Conservation (phyloP, 2,329 filamentous ascomycete genomes). For the Xylaria multiplex region DNA sequence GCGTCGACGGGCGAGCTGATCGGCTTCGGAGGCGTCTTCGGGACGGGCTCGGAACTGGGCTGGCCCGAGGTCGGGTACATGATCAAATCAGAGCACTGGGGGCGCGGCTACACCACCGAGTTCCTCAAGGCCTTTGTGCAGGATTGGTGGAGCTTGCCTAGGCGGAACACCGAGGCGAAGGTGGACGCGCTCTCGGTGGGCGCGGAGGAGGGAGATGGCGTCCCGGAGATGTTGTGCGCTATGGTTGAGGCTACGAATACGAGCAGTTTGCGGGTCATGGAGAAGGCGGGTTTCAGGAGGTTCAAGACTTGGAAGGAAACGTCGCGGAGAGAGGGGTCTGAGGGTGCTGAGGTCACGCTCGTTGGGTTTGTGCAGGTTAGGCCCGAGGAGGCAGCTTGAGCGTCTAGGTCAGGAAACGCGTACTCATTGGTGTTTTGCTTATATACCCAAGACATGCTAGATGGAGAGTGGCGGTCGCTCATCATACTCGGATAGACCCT, state of each 20-base stretch:
- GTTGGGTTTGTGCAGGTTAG: slow-evolving; percentile 21
- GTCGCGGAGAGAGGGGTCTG: slow-evolving; percentile 6
- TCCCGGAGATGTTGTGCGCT: slow-evolving; percentile 27
- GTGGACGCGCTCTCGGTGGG: slow-evolving; percentile 18
- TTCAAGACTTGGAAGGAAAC: slow-evolving; percentile 21
- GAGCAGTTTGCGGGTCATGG: slow-evolving; percentile 22
- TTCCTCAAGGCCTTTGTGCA: slow-evolving; percentile 18
- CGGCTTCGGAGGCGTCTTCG: slow-evolving; percentile 45
- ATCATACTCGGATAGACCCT: background rate
- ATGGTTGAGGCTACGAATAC: slow-evolving; percentile 14
- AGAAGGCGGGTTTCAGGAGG: slow-evolving; percentile 28
- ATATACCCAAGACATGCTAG: too few species aligned
- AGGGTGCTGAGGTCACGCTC: slow-evolving; percentile 22
- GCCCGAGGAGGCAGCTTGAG: background rate
- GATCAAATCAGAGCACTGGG: slow-evolving; percentile 26
- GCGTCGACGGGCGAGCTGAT: slow-evolving; percentile 44
- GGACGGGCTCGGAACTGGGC: background rate
- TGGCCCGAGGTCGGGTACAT: slow-evolving; percentile 34
- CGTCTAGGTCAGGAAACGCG: background rate
- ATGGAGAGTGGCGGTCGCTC: background rate
- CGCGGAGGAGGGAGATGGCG: background rate
- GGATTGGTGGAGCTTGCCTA: slow-evolving; percentile 18
- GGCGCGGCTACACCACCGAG: slow-evolving; percentile 23
- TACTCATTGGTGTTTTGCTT: too few species aligned
- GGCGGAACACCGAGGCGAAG: background rate